Conservation (phyloP, 164 flowering plant species). For the Hamamelis virginiana region DNA sequence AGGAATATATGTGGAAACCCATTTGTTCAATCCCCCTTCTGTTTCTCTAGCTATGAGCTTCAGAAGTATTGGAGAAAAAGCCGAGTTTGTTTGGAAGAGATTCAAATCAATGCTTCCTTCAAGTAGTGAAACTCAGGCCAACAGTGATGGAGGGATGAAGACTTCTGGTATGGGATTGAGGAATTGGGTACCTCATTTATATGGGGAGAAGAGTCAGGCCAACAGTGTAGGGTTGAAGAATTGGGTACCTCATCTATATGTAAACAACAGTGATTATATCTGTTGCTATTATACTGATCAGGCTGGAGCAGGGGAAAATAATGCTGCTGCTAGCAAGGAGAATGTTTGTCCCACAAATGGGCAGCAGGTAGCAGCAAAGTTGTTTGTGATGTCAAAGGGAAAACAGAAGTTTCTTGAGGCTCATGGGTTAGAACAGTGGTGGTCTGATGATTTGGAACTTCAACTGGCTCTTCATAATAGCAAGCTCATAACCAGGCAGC, state of each 20-base stretch:
- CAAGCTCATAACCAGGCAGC: constrained; percentile 76
- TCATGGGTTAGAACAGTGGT: constrained; percentile 95
- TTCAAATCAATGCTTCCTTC: constrained; percentile 69
- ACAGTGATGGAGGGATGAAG: constrained; percentile 18
- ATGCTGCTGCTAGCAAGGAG: constrained; percentile 37
- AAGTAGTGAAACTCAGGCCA: constrained; percentile 25
- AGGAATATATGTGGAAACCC: constrained; percentile 78
- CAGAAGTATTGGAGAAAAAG: constrained; percentile 73
- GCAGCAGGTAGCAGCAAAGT: constrained; percentile 57
- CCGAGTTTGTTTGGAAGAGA: constrained; percentile 68
- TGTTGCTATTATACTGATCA: constrained; percentile 77
- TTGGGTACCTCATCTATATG: constrained; percentile 75
- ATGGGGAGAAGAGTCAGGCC: constrained; percentile 19
- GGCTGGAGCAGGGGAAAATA: constrained; percentile 19
- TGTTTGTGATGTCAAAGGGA: constrained; percentile 84
- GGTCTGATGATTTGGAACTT: constrained; percentile 88
- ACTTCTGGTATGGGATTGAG: constrained; percentile 21
- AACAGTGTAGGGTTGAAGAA: constrained; percentile 31
- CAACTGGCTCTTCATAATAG: constrained; percentile 64
- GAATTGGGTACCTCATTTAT: constrained; percentile 67
- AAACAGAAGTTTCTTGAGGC: constrained; percentile 91
- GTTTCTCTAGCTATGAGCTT: constrained; percentile 82
- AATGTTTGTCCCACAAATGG: constrained; percentile 31
- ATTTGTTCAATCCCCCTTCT: constrained; percentile 95
- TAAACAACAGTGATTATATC: constrained; percentile 89